Percentiles rank a stretch among this genome's conserved stretches.
Conservation (phyloP, 2,329 filamentous ascomycete species). For the Curvularia hawaiiensis region DNA sequence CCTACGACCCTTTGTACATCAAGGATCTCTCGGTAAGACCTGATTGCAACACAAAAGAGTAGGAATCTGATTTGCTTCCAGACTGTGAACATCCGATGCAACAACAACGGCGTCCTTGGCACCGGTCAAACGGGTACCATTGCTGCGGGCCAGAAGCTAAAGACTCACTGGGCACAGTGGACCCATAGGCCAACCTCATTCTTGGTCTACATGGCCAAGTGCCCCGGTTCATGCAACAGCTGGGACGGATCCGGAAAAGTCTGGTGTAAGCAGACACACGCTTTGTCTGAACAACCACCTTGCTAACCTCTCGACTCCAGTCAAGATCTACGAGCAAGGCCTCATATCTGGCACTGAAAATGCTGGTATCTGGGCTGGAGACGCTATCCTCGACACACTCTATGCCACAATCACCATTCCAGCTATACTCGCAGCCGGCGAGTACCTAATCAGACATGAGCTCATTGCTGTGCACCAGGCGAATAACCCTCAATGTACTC, state of each 20-base stretch:
- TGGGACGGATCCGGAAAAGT: conserved; percentile 58
- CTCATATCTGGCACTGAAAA: conserved; percentile 53
- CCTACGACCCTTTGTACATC: conserved; percentile 34
- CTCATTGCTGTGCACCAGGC: conserved; percentile 61
- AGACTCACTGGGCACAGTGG: conserved; percentile 61
- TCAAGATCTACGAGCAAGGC: conserved; percentile 64
- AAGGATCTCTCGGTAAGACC: conserved; percentile 31
- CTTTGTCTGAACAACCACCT: not conserved
- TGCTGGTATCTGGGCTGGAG: conserved; percentile 56
- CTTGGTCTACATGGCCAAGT: conserved; percentile 60
- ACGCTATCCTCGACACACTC: conserved; percentile 52
- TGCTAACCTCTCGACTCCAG: conserved; percentile 25
- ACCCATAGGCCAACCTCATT: conserved; percentile 62
- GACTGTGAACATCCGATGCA: conserved; percentile 41
- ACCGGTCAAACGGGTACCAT: conserved; percentile 51
- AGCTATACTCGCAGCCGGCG: conserved; percentile 53
- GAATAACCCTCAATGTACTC: conserved; percentile 54
- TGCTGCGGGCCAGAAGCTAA: conserved; percentile 55
- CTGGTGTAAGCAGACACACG: conserved; percentile 46
- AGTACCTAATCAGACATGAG: conserved; percentile 64
- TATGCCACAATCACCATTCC: conserved; percentile 60
- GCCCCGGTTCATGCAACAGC: conserved; percentile 52
- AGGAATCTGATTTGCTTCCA: conserved; percentile 6
- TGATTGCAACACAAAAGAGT: not conserved
- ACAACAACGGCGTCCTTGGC: conserved; percentile 35